Conservation (phyloP, 768 basidiomycete species). For the Kwoniella bestiolae region DNA sequence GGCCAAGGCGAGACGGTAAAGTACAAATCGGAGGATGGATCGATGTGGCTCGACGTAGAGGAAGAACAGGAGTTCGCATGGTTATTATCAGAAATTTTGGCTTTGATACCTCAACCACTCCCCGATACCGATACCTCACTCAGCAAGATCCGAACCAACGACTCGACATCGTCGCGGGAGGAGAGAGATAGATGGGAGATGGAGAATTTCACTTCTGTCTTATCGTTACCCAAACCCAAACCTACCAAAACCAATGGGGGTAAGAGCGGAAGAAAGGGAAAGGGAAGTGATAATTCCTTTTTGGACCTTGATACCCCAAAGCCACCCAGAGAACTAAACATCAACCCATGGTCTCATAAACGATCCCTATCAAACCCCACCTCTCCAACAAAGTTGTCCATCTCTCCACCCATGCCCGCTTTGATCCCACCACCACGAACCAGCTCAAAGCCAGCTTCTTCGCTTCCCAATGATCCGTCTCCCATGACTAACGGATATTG, state of each 20-base stretch:
- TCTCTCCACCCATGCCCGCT: conserved; percentile 16
- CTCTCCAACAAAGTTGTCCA: conserved; percentile 5
- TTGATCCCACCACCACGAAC: conserved; percentile 18
- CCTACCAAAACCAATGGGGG: not conserved
- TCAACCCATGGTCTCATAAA: conserved; percentile 6
- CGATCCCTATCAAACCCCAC: conserved; percentile 12
- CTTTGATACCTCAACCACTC: conserved; percentile 6
- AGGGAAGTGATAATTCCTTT: conserved; percentile 17
- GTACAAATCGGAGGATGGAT: conserved; percentile 34
- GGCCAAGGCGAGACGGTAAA: conserved; percentile 23
- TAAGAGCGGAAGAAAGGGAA: not conserved
- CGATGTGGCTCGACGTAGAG: conserved; percentile 48
- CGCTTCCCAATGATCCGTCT: not conserved
- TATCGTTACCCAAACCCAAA: conserved; percentile 30
- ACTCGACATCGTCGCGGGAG: not conserved
- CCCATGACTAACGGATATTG: not conserved
- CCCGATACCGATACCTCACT: too few relatives aligned
- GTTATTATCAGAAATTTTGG: conserved; percentile 42
- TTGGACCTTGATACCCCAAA: conserved; percentile 15
- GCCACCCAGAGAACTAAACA: not conserved
- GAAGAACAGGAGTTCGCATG: conserved; percentile 53
- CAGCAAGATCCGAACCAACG: too few relatives aligned
- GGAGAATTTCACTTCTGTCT: conserved; percentile 40
- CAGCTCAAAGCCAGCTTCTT: conserved; percentile 13
- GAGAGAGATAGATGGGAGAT: conserved; percentile 36